Percentiles rank a stretch among this genome's conserved stretches.
Conservation (phyloP, 108 stramenopile genomes). For the Bacterosira constricta region DNA sequence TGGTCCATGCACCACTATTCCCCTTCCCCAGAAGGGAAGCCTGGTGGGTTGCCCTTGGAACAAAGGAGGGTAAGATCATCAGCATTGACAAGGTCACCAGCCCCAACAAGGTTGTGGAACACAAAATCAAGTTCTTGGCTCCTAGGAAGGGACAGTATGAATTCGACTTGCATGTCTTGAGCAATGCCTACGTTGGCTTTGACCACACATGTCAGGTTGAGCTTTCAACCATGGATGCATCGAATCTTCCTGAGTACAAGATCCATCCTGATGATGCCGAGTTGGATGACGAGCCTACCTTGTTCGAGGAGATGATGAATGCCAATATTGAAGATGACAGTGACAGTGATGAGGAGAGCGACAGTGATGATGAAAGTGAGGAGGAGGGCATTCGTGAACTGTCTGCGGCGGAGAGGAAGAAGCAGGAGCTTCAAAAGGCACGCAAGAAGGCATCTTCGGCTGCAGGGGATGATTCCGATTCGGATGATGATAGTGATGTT, state of each 20-base stretch:
- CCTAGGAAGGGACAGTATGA: conserved; percentile 88
- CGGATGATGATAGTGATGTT: conserved; percentile 73
- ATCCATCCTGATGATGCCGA: conserved; percentile 97
- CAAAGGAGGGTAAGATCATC: conserved; percentile 92
- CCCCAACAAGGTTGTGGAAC: conserved; percentile 69
- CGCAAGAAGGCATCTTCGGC: conserved; percentile 70
- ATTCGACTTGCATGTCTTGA: conserved; percentile 90
- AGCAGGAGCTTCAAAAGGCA: conserved; percentile 78
- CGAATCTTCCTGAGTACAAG: conserved; percentile 91
- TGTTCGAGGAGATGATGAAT: conserved; percentile 97
- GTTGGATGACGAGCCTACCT: conserved; percentile 97
- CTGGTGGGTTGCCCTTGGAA: conserved; percentile 96
- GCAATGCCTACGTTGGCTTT: conserved; percentile 94
- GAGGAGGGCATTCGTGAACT: conserved; percentile 71
- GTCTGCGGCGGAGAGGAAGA: conserved; percentile 83
- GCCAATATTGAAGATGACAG: conserved; percentile 89
- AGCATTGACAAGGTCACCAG: conserved; percentile 88
- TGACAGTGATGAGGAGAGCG: conserved; percentile 79
- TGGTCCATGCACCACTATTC: conserved; percentile 93
- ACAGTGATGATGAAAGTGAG: conserved; percentile 61
- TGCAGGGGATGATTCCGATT: conserved; percentile 69
- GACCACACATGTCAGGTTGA: conserved; percentile 77
- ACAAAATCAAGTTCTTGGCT: conserved; percentile 96
- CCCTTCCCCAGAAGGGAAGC: conserved; percentile 91
- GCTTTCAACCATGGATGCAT: conserved; percentile 86